phyloP scores from a whole-genome alignment of 768 basidiomycete species.

The Lactarius psammicola region DNA sequence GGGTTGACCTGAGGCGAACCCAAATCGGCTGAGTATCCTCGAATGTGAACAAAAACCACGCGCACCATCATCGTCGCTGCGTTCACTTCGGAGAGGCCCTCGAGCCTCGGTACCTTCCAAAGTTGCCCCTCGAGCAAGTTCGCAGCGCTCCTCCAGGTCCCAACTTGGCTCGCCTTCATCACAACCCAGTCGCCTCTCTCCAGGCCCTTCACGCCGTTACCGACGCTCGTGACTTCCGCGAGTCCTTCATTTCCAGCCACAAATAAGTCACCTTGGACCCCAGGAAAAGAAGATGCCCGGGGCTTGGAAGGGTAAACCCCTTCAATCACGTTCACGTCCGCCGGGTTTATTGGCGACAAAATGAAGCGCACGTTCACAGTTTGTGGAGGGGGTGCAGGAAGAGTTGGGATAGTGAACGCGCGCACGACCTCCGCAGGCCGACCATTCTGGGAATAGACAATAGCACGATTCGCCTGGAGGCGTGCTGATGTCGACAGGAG shows the following conservation, averaged over 20 bases:
- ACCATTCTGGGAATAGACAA: constrained; percentile 63
- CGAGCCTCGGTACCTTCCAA: constrained; percentile 52
- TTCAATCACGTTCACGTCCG: constrained; percentile 78
- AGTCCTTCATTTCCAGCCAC: constrained; percentile 79
- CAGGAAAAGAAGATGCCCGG: constrained; percentile 38
- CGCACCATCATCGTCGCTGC: constrained; percentile 76
- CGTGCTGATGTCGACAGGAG: constrained; percentile 37
- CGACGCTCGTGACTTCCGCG: constrained; percentile 62
- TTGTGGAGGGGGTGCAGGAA: constrained; percentile 52
- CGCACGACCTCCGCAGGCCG: constrained; percentile 60
- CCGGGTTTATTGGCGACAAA: constrained; percentile 76
- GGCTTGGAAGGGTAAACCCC: constrained; percentile 79
- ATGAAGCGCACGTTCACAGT: constrained; percentile 66
- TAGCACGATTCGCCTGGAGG: constrained; percentile 50
- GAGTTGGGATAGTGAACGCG: constrained; percentile 49
- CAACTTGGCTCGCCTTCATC: constrained; percentile 63
- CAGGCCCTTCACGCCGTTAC: constrained; percentile 49
- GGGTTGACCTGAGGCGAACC: constrained; percentile 62
- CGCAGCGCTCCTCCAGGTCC: constrained; percentile 67
- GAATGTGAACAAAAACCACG: constrained; percentile 5
- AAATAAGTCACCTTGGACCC: constrained; percentile 42
- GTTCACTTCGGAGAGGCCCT: constrained; percentile 53
- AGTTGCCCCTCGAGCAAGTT: constrained; percentile 58
- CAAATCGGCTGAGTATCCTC: not conserved
- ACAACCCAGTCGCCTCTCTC: constrained; percentile 70